Evolutionary conservation across 1,284 basidiomycete species (phyloP), one percentile per base, ranked within the genome.

Genomic region (Cryptococcus jaspeensis): DNA sequence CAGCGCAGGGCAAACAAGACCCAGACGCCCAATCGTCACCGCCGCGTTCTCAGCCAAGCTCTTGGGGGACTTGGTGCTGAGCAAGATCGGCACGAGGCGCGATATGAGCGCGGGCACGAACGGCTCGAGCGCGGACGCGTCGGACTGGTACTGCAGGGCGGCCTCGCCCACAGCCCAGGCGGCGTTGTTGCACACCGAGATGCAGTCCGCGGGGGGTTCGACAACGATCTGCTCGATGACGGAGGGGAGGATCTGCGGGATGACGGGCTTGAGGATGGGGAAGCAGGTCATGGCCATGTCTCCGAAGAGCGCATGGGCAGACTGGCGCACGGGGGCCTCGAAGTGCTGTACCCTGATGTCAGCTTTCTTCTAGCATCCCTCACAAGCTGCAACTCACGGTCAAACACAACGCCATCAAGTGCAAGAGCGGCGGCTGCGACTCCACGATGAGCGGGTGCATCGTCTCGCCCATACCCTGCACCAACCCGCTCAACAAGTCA

Each of bases 151-250:
- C 52, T 91, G 87, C 64, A 94, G 79, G 9, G 96, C 92, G 46
- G 99, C 91, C 79, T 99, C 96, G 47, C 96, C 96, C 13, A 95
- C 92, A 18, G 92, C 93, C 96, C 96, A 99, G 1, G 95, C 94
- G n/a, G 96, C 96, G 73, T 99, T 99, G 80, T 99, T 99, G 78
- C 92, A 96, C 12, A 96, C 96, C 63, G 90, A 93, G 60, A 98
- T 86, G 72, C 93, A 92, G 74, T 96, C 92, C 72, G 90, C 89
- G 3, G 90, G 89, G 1, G 73, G 71, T 50, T 76, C 71, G 53
- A 72, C 67, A 63, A 93, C 89, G 60, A 99, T 89, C 72, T 99
- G 93, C 42, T 84, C 79, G 55, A 92, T 90, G 54, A 99, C 83
- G 70, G 94, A 88, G 16, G 87, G 84, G 89, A 99, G 95, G 72